Evolutionary conservation across 2,329 filamentous ascomycete genomes (phyloP).

Genomic region (Aulographum hederae): DNA sequence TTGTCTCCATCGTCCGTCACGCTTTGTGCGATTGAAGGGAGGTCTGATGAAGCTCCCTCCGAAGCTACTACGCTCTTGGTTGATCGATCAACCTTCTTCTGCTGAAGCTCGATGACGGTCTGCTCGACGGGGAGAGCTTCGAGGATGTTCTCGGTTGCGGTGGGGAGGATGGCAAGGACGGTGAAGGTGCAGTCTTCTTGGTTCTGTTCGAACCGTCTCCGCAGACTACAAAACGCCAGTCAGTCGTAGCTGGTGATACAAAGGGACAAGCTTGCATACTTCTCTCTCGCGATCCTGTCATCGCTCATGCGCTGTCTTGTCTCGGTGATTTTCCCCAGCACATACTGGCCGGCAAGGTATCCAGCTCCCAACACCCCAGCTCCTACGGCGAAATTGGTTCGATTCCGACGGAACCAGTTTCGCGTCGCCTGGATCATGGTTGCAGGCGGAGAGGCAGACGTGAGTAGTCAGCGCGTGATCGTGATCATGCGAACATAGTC

Average conservation of each 20-base stretch:
- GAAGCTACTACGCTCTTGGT: conserved; percentile 34
- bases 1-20: conserved; percentile 61
- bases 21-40: conserved; percentile 42
- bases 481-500: too few relatives aligned
- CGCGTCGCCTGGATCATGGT: conserved; percentile 54
- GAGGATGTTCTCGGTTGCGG: conserved; percentile 76
- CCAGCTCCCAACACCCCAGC: conserved; percentile 74
- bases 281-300: conserved; percentile 89
- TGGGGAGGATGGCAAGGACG: conserved; percentile 85
- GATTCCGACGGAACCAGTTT: conserved; percentile 84
- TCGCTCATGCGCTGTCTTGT: conserved; percentile 92
- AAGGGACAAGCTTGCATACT: conserved; percentile 39
- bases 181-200: conserved; percentile 98
- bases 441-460: too few relatives aligned
- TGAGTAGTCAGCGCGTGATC: too few relatives aligned
- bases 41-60: conserved; percentile 38
- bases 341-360: conserved; percentile 86
- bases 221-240: conserved; percentile 41
- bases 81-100: conserved; percentile 65
- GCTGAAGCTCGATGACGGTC: conserved; percentile 83
- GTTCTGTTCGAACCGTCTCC: conserved; percentile 93
- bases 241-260: conserved; percentile 5
- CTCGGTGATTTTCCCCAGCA: conserved; percentile 77
- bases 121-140: conserved; percentile 79
- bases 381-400: conserved; percentile 75